These are phyloP conservation scores for Phytophthora cactorum DNA, from an alignment of 352 stramenopile species.

Conservation along the genomic window DNA sequence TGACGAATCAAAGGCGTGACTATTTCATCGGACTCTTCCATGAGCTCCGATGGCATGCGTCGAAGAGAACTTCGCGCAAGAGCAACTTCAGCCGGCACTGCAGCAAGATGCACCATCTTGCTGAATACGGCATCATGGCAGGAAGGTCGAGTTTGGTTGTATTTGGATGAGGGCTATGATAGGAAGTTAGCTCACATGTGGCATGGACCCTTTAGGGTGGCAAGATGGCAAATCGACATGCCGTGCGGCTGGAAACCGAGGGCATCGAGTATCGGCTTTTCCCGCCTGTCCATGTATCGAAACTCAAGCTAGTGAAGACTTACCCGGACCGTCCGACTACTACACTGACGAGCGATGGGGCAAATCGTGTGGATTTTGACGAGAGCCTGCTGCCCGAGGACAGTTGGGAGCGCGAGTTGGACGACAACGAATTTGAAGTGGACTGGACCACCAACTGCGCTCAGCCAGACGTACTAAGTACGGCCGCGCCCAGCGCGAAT, in stretches of 20 bases:
- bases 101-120: too few relatives aligned
- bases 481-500: not conserved
- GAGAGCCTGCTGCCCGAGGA: conserved; percentile 6
- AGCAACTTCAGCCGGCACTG: too few relatives aligned
- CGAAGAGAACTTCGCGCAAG: too few relatives aligned
- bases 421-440: conserved; percentile 14
- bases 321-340: conserved; percentile 9
- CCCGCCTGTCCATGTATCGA: conserved; percentile 30
- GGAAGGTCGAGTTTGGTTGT: conserved; percentile 2
- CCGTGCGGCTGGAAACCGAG: conserved; percentile 6
- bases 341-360: not conserved
- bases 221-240: conserved; percentile 17
- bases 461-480: not conserved
- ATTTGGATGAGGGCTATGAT: conserved; percentile 11
- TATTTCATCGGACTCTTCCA: too few relatives aligned
- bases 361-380: conserved; percentile 32
- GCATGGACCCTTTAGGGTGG: conserved; percentile 32
- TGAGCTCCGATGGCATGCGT: too few relatives aligned
- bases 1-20: too few relatives aligned
- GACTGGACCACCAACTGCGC: conserved; percentile 1
- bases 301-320: conserved; percentile 13
- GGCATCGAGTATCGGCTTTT: conserved; percentile 16
- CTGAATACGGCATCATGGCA: too few relatives aligned
- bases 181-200: conserved; percentile 22
- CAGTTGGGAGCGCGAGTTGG: conserved; percentile 9